Conservation (phyloP, 108 stramenopile species). For the Mediolabrus comicus region DNA sequence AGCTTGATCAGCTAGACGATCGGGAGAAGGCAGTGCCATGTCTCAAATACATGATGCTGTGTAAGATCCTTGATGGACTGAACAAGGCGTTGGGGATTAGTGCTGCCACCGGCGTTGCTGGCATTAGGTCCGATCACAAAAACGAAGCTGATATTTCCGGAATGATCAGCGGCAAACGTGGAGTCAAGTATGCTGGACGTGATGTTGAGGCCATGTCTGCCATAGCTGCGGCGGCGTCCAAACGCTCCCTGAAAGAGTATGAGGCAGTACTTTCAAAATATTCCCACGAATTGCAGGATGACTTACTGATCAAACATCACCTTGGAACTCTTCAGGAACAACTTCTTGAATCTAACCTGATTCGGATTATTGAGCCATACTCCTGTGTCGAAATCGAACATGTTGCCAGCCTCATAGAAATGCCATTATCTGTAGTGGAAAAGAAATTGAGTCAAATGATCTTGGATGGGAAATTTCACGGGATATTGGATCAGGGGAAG, state of each 20-base stretch:
- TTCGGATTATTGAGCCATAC: conserved; percentile 97
- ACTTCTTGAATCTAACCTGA: conserved; percentile 94
- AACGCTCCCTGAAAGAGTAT: conserved; percentile 86
- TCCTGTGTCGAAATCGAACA: conserved; percentile 96
- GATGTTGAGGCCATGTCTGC: conserved; percentile 96
- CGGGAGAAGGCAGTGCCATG: conserved; percentile 64
- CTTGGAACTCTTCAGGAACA: conserved; percentile 94
- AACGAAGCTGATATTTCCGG: conserved; percentile 67
- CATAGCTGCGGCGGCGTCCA: conserved; percentile 90
- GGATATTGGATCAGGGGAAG: conserved; percentile 98
- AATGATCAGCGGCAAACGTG: conserved; percentile 86
- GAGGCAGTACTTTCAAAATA: conserved; percentile 77
- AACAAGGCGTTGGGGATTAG: conserved; percentile 75
- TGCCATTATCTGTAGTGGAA: conserved; percentile 87
- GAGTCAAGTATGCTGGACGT: conserved; percentile 93
- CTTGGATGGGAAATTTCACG: conserved; percentile 95
- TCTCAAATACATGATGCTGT: conserved; percentile 98
- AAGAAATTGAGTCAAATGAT: conserved; percentile 99
- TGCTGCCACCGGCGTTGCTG: conserved; percentile 51
- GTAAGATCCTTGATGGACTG: conserved; percentile 87
- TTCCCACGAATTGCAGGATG: conserved; percentile 73
- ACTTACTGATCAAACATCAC: conserved; percentile 95
- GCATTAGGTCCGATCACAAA: conserved; percentile 33
- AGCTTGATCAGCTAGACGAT: conserved; percentile 88
- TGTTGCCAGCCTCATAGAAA: conserved; percentile 93